Evolutionary conservation across 371 early-diverging fungal species (phyloP).

Genomic region (Circinella minor): DNA sequence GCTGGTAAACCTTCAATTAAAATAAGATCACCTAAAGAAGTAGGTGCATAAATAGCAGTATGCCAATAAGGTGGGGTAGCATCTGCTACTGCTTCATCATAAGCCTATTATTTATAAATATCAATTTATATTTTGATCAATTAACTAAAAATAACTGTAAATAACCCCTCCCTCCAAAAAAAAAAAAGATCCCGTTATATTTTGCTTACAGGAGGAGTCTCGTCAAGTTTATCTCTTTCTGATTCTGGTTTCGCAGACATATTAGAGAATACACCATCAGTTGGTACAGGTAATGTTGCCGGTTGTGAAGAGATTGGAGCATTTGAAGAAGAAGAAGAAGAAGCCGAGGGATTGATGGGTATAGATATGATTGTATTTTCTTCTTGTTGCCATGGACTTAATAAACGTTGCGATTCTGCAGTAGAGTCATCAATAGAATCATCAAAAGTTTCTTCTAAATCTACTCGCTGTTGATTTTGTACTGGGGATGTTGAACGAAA

Average conservation of each 20-base stretch:
- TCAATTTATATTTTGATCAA: neutral
- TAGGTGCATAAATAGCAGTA: conserved; percentile 58
- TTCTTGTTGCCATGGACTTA: conserved; percentile 1
- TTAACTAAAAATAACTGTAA: no score
- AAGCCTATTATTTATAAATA: conserved; percentile 40
- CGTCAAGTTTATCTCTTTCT: conserved; percentile 36
- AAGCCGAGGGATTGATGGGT: neutral
- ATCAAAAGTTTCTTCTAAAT: conserved; percentile 22
- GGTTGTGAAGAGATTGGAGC: neutral
- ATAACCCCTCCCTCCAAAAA: no score
- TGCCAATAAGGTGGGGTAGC: conserved; percentile 69
- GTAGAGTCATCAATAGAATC: conserved; percentile 18
- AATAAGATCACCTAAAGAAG: conserved; percentile 53
- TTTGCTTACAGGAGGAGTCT: conserved; percentile 39
- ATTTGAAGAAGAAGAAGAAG: neutral
- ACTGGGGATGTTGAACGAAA: neutral
- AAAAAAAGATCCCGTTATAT: neutral
- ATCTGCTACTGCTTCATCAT: conserved; percentile 64
- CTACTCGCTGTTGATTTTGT: conserved; percentile 15
- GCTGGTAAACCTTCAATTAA: conserved; percentile 70
- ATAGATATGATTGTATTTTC: neutral
- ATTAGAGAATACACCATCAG: conserved; percentile 65
- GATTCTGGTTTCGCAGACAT: conserved; percentile 60
- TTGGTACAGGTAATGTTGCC: conserved; percentile 28
- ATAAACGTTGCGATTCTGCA: conserved; percentile 8